These are phyloP conservation scores for Candida argentea DNA, from an alignment of 805 yeast species.

Conservation along the genomic window DNA sequence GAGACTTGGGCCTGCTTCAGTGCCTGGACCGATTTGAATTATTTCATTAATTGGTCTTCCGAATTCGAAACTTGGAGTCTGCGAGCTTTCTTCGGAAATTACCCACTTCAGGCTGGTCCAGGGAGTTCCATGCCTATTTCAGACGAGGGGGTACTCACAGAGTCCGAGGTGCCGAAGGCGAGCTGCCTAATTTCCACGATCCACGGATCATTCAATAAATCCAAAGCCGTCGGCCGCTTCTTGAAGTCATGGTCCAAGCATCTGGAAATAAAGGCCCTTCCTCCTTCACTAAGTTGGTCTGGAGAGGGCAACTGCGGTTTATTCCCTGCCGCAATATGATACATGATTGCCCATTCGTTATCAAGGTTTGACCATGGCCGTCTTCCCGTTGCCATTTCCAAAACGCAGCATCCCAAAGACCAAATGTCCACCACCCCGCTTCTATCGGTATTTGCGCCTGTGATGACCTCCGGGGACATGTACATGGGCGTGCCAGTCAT, in stretches of 20 bases:
- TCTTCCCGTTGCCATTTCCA: conserved; percentile 94
- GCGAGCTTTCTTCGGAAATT: too few species aligned
- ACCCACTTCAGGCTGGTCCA: too few species aligned
- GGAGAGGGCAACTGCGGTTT: conserved; percentile 73
- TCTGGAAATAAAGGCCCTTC: conserved; percentile 58
- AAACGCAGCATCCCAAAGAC: conserved; percentile 93
- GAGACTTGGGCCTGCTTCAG: too few species aligned
- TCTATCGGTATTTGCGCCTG: conserved; percentile 54
- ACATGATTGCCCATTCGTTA: conserved; percentile 98
- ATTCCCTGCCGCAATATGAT: conserved; percentile 93
- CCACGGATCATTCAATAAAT: conserved; percentile 85
- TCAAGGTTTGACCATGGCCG: conserved; percentile 96
- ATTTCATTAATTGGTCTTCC: too few species aligned
- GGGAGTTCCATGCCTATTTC: too few species aligned
- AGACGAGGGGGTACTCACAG: conserved; percentile 25
- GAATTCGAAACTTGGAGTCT: too few species aligned
- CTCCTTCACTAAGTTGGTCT: conserved; percentile 69
- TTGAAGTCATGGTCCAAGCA: conserved; percentile 79
- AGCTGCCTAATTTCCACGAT: conserved; percentile 58
- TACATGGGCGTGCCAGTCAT: conserved; percentile 97
- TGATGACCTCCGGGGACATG: conserved; percentile 95
- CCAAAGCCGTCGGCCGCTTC: conserved; percentile 75
- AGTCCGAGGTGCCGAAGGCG: conserved; percentile 43
- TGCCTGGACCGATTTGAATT: too few species aligned
- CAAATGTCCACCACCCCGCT: conserved; percentile 78